phyloP scores from a whole-genome alignment of 1,284 basidiomycete species.

The Porogramme epimiltina region DNA sequence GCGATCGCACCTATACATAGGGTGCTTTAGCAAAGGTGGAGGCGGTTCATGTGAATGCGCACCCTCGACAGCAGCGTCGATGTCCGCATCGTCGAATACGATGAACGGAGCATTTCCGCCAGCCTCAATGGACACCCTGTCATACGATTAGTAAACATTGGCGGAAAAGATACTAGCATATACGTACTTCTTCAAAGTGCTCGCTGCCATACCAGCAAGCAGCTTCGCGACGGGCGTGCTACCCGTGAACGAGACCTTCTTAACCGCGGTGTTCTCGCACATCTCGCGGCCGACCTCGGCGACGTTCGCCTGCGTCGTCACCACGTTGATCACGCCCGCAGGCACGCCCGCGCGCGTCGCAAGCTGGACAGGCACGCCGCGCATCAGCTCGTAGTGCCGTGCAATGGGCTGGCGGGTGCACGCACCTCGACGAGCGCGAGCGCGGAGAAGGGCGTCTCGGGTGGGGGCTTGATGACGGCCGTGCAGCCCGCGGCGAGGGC shows the following conservation, averaged over 20 bases:
- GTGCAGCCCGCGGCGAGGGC: constrained; percentile 97
- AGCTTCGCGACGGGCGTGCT: constrained; percentile 92
- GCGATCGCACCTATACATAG: constrained; percentile 64
- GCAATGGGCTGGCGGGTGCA: background rate
- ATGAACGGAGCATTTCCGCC: constrained; percentile 94
- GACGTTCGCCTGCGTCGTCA: constrained; percentile 86
- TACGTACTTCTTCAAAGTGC: constrained; percentile 87
- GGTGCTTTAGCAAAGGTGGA: background rate
- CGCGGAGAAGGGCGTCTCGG: constrained; percentile 94
- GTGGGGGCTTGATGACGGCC: constrained; percentile 92
- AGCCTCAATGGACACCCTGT: constrained; percentile 81
- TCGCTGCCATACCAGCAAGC: constrained; percentile 81
- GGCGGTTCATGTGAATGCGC: constrained; percentile 1
- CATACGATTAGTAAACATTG: constrained; percentile 2
- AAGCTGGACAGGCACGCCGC: constrained; percentile 47
- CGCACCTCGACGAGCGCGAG: constrained; percentile 83
- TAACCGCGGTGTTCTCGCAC: constrained; percentile 75
- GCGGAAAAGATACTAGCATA: background rate
- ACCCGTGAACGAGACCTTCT: constrained; percentile 95
- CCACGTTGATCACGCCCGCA: constrained; percentile 92
- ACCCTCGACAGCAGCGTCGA: constrained; percentile 92
- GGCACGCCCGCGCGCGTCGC: constrained; percentile 89
- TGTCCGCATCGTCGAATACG: constrained; percentile 95
- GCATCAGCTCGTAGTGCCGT: constrained; percentile 1
- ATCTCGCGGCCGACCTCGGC: constrained; percentile 81